Evolutionary conservation across 345 rosid genomes (phyloP).

Genomic region (Corymbia maculata): DNA sequence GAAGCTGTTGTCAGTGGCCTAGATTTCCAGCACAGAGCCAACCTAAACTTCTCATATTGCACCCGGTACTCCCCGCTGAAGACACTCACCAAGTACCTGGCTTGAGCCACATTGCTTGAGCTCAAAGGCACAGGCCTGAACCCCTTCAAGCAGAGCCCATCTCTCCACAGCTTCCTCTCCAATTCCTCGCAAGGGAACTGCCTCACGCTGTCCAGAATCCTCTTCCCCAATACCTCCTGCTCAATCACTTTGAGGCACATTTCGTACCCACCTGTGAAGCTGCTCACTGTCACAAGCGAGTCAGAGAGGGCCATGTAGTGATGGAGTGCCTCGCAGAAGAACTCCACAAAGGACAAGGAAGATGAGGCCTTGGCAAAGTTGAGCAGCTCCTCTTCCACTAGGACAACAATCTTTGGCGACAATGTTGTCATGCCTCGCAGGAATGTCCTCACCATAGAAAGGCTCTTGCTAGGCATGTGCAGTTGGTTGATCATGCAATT

Average conservation of each 20-base stretch:
- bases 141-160: background rate
- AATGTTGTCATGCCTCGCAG: constrained; percentile 1
- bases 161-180: background rate
- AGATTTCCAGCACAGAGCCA: constrained; percentile 16
- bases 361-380: background rate
- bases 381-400: constrained; percentile 5
- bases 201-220: constrained; percentile 5
- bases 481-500: constrained; percentile 12
- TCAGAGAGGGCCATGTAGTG: constrained; percentile 14
- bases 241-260: constrained; percentile 9
- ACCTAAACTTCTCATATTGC: constrained; percentile 8
- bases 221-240: constrained; percentile 4
- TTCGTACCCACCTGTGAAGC: background rate
- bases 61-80: constrained; percentile 13
- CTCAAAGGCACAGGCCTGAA: constrained; percentile 7
- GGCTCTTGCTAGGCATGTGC: constrained; percentile 3
- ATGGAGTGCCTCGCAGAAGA: constrained; percentile 15
- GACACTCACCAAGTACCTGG: constrained; percentile 7
- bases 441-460: constrained; percentile 5
- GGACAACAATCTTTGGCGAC: constrained; percentile 1
- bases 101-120: constrained; percentile 12
- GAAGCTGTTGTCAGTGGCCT: constrained; percentile 15
- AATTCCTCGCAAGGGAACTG: constrained; percentile 7
- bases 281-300: background rate
- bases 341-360: constrained; percentile 5